These are phyloP conservation scores for Trichoderma parareesei DNA, from an alignment of 495 filamentous ascomycete species.

Conservation along the genomic window DNA sequence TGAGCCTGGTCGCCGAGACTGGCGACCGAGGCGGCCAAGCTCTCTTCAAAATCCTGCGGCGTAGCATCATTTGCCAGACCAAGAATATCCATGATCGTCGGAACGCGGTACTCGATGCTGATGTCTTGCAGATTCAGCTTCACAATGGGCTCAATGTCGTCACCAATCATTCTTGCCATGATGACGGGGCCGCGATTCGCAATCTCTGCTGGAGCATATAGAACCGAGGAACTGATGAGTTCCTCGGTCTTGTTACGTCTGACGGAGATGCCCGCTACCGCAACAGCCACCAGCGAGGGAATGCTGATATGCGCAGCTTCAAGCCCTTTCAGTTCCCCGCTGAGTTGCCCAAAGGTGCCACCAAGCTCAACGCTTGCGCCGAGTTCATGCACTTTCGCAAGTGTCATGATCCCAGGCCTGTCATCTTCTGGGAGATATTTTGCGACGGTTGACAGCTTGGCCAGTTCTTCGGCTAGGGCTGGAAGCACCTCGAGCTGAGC, in stretches of 20 bases:
- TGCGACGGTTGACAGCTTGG: conserved; percentile 73
- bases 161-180: conserved; percentile 71
- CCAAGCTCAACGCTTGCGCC: conserved; percentile 50
- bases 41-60: conserved; percentile 65
- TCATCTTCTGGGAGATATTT: conserved; percentile 97
- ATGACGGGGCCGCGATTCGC: conserved; percentile 24
- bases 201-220: conserved; percentile 27
- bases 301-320: conserved; percentile 79
- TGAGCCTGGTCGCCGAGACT: conserved; percentile 59
- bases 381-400: conserved; percentile 56
- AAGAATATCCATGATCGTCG: conserved; percentile 70
- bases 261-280: conserved; percentile 51
- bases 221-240: conserved; percentile 41
- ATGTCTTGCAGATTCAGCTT: conserved; percentile 80
- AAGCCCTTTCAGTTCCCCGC: conserved; percentile 45
- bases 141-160: conserved; percentile 86
- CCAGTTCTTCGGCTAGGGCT: conserved; percentile 67
- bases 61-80: conserved; percentile 57
- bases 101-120: conserved; percentile 74
- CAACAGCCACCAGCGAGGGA: conserved; percentile 70
- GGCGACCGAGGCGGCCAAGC: conserved; percentile 70
- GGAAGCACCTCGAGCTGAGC: conserved; percentile 55
- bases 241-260: conserved; percentile 60
- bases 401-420: conserved; percentile 75
- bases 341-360: conserved; percentile 56